Percentiles rank a stretch among this genome's conserved stretches.
Evolutionary conservation across 345 rosid species (phyloP).

Genomic region (Eucalyptus tenuipes): DNA sequence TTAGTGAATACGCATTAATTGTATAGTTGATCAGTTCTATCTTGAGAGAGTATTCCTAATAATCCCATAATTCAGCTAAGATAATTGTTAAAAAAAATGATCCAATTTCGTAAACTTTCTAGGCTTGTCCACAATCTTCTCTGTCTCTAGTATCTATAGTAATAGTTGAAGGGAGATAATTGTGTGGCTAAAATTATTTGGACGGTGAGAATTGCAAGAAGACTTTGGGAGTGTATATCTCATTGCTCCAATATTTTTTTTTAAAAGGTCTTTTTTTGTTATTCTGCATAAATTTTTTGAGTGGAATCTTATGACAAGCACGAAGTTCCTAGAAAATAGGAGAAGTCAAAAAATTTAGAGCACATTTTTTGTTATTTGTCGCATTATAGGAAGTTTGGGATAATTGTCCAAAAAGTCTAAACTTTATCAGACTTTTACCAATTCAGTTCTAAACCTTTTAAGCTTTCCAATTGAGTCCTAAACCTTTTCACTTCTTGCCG

Average conservation of each 20-base stretch:
- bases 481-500: no score
- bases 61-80: neutral
- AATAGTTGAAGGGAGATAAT: neutral
- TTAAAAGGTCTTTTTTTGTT: neutral
- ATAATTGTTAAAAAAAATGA: neutral
- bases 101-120: neutral
- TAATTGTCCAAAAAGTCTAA: no score
- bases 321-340: neutral
- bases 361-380: fast-evolving
- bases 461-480: no score
- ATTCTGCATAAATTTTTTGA: neutral
- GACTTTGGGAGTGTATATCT: neutral
- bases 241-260: neutral
- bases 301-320: neutral
- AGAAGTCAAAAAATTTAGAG: neutral
- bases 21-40: neutral
- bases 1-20: neutral
- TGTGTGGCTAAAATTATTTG: neutral
- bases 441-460: no score
- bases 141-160: neutral
- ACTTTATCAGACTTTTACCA: no score
- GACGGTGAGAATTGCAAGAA: neutral
- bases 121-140: neutral
- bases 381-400: neutral
- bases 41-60: no score